phyloP scores from a whole-genome alignment of 129 eudicot species.

The Calendula officinalis region DNA sequence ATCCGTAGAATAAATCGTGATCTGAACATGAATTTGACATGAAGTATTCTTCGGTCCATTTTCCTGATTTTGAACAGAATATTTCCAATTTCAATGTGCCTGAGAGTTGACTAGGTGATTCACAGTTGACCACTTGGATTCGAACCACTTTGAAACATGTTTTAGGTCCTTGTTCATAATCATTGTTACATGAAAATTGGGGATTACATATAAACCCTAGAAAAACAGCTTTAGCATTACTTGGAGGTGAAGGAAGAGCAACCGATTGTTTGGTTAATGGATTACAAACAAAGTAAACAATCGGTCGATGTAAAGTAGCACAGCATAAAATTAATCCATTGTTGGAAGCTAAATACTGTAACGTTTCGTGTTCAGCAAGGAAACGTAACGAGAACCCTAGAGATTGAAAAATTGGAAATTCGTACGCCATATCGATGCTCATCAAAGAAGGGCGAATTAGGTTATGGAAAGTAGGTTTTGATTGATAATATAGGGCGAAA shows the following conservation, averaged over 20 bases:
- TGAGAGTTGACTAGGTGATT: conserved; percentile 16
- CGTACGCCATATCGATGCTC: conserved; percentile 16
- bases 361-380: conserved; percentile 10
- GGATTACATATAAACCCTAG: conserved; percentile 25
- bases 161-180: neutral
- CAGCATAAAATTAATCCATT: conserved; percentile 29
- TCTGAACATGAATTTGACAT: conserved; percentile 21
- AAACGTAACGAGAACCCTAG: conserved; percentile 14
- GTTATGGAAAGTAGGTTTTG: conserved; percentile 27
- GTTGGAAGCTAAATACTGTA: conserved; percentile 20
- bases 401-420: conserved; percentile 17
- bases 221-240: conserved; percentile 19
- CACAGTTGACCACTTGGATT: conserved; percentile 22
- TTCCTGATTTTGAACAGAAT: conserved; percentile 16
- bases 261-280: conserved; percentile 27
- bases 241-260: conserved; percentile 19
- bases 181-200: conserved; percentile 1
- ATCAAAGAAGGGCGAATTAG: conserved; percentile 17
- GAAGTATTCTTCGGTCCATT: conserved; percentile 23
- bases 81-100: conserved; percentile 26
- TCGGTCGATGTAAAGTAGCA: conserved; percentile 2
- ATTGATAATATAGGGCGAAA: conserved; percentile 25
- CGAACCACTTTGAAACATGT: conserved; percentile 29
- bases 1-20: conserved; percentile 19
- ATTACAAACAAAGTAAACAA: conserved; percentile 24